These are phyloP conservation scores for Erodium trifolium DNA, from an alignment of 441 rosid genomes.

Conservation along the genomic window DNA sequence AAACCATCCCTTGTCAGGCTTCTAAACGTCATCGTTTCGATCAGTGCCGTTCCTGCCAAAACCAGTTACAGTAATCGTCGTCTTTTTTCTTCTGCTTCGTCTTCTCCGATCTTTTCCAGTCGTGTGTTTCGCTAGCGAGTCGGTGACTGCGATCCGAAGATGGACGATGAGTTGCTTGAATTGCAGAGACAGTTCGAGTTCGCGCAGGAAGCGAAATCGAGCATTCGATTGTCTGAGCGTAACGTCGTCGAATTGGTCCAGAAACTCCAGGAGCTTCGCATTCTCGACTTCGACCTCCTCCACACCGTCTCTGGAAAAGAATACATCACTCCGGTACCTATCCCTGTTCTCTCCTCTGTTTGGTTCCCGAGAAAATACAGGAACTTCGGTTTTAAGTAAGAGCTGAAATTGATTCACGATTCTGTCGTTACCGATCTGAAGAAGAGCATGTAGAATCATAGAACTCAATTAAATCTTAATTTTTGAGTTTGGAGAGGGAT, in stretches of 20 bases:
- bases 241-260: conserved; percentile 94
- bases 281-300: conserved; percentile 93
- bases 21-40: not conserved
- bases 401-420: not conserved
- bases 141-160: conserved; percentile 21
- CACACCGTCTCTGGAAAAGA: conserved; percentile 95
- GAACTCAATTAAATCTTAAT: not conserved
- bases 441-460: not conserved
- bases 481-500: not conserved
- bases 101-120: not conserved
- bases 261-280: conserved; percentile 85
- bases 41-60: not conserved
- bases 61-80: not conserved
- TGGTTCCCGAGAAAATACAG: conserved; percentile 15
- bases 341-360: conserved; percentile 14
- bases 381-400: not conserved
- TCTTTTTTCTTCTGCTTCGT: not conserved
- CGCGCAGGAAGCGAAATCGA: conserved; percentile 89
- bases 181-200: conserved; percentile 86
- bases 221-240: conserved; percentile 78
- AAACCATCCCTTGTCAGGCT: not conserved
- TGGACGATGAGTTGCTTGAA: conserved; percentile 89
- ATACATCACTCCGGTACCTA: conserved; percentile 71
- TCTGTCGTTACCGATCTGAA: not conserved
- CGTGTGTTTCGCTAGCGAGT: not conserved